Percentiles rank a stretch among this genome's conserved stretches.
phyloP scores from a whole-genome alignment of 768 basidiomycete genomes.

The Naematelia aurantialba region DNA sequence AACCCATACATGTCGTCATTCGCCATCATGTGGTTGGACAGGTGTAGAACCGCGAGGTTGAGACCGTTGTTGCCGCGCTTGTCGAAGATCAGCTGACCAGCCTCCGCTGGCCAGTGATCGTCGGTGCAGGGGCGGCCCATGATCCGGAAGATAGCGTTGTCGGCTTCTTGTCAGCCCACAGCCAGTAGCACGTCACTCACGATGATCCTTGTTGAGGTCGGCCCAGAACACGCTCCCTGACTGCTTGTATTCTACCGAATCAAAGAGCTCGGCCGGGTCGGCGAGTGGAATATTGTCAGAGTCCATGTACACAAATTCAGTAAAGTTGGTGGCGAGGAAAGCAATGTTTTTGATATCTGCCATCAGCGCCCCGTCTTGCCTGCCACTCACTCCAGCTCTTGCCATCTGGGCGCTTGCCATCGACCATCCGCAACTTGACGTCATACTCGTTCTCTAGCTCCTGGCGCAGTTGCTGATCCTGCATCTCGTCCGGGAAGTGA shows the following conservation, averaged over 20 bases:
- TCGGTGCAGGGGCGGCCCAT: constrained; percentile 49
- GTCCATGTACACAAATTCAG: constrained; percentile 47
- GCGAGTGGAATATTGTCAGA: constrained; percentile 36
- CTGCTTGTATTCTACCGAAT: constrained; percentile 2
- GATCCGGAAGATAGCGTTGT: constrained; percentile 53
- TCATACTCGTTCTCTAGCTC: constrained; percentile 44
- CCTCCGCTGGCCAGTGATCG: constrained; percentile 52
- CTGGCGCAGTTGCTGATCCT: constrained; percentile 20
- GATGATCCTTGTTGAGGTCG: constrained; percentile 8
- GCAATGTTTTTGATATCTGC: constrained; percentile 45
- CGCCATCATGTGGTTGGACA: constrained; percentile 50
- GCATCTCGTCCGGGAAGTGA: constrained; percentile 52
- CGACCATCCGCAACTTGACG: constrained; percentile 41
- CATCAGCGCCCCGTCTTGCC: constrained; percentile 3
- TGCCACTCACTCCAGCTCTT: constrained; percentile 40
- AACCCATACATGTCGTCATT: constrained; percentile 39
- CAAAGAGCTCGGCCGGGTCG: background rate
- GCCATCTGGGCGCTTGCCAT: constrained; percentile 21
- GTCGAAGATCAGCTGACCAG: constrained; percentile 51
- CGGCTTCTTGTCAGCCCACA: constrained; percentile 35
- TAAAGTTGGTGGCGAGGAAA: constrained; percentile 43
- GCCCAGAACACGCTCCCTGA: constrained; percentile 1
- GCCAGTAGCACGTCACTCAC: constrained; percentile 12
- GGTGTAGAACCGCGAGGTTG: constrained; percentile 52
- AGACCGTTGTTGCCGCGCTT: constrained; percentile 53